Base-by-base conservation (phyloP, 139 green algal species). In the Mesotaenium endlicherianum region DNA sequence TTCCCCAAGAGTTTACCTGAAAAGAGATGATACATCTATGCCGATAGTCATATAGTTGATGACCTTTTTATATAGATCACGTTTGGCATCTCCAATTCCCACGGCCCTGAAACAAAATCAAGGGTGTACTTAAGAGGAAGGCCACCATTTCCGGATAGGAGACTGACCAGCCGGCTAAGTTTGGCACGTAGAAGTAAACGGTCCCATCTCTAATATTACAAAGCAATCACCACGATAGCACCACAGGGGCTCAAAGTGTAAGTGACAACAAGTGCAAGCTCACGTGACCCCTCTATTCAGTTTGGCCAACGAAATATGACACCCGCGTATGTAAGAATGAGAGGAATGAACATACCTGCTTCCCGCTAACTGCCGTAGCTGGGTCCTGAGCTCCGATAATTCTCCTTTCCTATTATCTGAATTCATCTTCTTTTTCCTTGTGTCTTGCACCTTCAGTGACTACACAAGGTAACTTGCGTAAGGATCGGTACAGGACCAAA, bases 21-120 rank as follows among this genome's bases (percentile, higher is more conserved):
- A 98, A 0, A 98, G 90, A 4, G 86, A 83, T 0, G 90, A 94
- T 92, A 98, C 97, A 89, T 99, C 96, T 79, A 98, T 97, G 59
- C 94, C 94, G 4, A 90, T 86, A 5, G 94, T 98, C 90, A 97
- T 95, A 85, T 97, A 96, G 76, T 93, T 94, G 50, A 98, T 94
- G 45, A 98, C 87, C 70, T 93, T 94, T 78, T 93, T 90, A 77
- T 95, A 96, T 31, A 93, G 83, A 8, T 95, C 92, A 0, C 89
- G 87, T 81, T 95, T 96, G 31, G 80, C 49, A 34, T 86, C 83
- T 41, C 30, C 67, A 17, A 41, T 31, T 80, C 77, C 83, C 1
- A 53, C 30, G 31, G 83, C 75, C 78, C 81, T 87, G 80, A 43
- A 26, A 45, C 41, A 8, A 14, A 6, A 57, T n/a, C n/a, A n/a